Percentiles rank a stretch among this genome's conserved stretches.
Conservation (phyloP, 164 flowering plant species). For the Euptelea pleiosperma region DNA sequence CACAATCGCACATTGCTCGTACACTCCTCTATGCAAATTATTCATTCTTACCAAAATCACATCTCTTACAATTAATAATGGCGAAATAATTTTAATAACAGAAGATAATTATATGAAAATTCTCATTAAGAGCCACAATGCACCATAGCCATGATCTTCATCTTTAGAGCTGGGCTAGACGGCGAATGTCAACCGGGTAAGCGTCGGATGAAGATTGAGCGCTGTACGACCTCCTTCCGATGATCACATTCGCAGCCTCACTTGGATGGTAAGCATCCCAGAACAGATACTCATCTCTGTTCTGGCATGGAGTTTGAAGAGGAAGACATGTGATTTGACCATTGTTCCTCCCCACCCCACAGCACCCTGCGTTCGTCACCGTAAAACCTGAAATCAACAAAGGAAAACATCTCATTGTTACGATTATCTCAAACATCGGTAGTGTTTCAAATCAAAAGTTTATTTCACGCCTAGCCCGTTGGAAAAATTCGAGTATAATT, state of each 20-base stretch:
- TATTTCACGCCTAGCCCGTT: no score
- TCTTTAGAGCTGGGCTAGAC: slow-evolving; percentile 53
- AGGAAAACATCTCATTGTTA: no score
- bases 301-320: slow-evolving; percentile 58
- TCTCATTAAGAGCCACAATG: background rate
- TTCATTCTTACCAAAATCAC: no score
- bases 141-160: slow-evolving; percentile 14
- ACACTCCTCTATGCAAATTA: no score
- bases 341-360: slow-evolving; percentile 89
- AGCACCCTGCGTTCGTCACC: slow-evolving; percentile 68
- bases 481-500: no score
- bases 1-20: no score
- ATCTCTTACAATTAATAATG: no score
- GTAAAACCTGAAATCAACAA: slow-evolving; percentile 49
- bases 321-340: slow-evolving; percentile 91
- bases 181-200: slow-evolving; percentile 60
- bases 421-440: no score
- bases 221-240: slow-evolving; percentile 55
- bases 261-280: slow-evolving; percentile 94
- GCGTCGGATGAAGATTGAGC: slow-evolving; percentile 58
- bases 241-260: slow-evolving; percentile 55
- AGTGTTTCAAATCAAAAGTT: no score
- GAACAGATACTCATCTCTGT: slow-evolving; percentile 57
- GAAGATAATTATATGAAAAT: background rate
- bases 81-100: no score